Conservation (phyloP, 352 stramenopile genomes). For the Phytophthora boehmeriae region DNA sequence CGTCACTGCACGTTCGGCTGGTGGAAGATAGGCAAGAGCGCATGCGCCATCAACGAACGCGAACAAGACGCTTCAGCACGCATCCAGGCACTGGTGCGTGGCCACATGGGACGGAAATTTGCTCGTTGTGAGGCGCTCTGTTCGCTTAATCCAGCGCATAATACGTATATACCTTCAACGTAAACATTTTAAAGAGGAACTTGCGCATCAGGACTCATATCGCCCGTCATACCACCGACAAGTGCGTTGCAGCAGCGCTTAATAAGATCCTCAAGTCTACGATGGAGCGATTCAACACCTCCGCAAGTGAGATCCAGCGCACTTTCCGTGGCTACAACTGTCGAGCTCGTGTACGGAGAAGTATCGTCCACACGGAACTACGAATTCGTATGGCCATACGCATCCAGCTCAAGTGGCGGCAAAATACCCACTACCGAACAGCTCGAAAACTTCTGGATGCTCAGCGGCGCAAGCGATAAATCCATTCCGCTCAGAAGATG, state of each 20-base stretch:
- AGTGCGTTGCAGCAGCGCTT: slow-evolving; percentile 36
- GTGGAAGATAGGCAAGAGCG: slow-evolving; percentile 8
- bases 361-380: slow-evolving; percentile 45
- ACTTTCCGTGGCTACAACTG: slow-evolving; percentile 47
- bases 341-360: slow-evolving; percentile 36
- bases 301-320: slow-evolving; percentile 66
- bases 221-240: slow-evolving; percentile 16
- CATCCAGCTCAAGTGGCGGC: slow-evolving; percentile 68
- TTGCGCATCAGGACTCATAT: slow-evolving; percentile 42
- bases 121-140: slow-evolving; percentile 46
- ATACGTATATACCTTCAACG: slow-evolving; percentile 46
- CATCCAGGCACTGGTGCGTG: slow-evolving; percentile 62
- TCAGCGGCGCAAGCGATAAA: slow-evolving; percentile 61
- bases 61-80: slow-evolving; percentile 41
- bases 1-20: slow-evolving; percentile 47
- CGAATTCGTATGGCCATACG: slow-evolving; percentile 57
- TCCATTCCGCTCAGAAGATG: slow-evolving; percentile 39
- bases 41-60: slow-evolving; percentile 20
- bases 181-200: slow-evolving; percentile 42
- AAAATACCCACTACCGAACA: slow-evolving; percentile 53
- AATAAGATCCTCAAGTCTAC: slow-evolving; percentile 27
- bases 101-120: slow-evolving; percentile 43
- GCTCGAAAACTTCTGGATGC: slow-evolving; percentile 50
- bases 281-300: slow-evolving; percentile 43
- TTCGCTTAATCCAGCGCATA: slow-evolving; percentile 49